These are phyloP conservation scores for Hypoxylon sp. DNA, from an alignment of 2,329 filamentous ascomycete species.

Conservation along the genomic window DNA sequence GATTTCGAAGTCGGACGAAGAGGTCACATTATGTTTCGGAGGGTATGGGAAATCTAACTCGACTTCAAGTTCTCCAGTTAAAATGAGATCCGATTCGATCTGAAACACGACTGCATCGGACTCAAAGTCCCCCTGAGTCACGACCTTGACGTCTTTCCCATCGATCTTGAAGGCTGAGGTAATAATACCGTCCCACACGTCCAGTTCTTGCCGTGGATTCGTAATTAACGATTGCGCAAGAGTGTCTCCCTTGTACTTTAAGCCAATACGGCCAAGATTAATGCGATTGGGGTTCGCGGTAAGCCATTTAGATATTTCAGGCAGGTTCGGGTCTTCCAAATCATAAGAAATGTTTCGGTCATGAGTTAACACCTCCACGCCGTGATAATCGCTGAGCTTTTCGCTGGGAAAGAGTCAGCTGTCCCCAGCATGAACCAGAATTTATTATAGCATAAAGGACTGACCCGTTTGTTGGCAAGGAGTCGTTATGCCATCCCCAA, in stretches of 20 bases:
- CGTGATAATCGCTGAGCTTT: slow-evolving; percentile 53
- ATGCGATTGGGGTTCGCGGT: slow-evolving; percentile 64
- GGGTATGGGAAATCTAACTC: slow-evolving; percentile 62
- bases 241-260: slow-evolving; percentile 55
- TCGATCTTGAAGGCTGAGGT: slow-evolving; percentile 57
- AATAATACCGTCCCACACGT: slow-evolving; percentile 58
- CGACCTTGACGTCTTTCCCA: slow-evolving; percentile 53
- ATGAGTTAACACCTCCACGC: slow-evolving; percentile 54
- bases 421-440: too few relatives aligned
- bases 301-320: slow-evolving; percentile 64
- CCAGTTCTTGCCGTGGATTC: slow-evolving; percentile 54
- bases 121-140: slow-evolving; percentile 58
- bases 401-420: slow-evolving; percentile 43
- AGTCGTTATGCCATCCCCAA: slow-evolving; percentile 53
- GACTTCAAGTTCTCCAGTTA: slow-evolving; percentile 53
- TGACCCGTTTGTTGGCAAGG: slow-evolving; percentile 57
- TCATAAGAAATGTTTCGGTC: slow-evolving; percentile 58
- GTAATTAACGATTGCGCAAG: slow-evolving; percentile 52
- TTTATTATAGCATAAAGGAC: neutral
- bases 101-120: slow-evolving; percentile 57
- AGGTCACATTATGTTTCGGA: slow-evolving; percentile 55
- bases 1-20: slow-evolving; percentile 60
- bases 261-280: slow-evolving; percentile 61
- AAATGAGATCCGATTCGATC: slow-evolving; percentile 56
- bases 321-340: slow-evolving; percentile 55